Evolutionary conservation across 2,329 filamentous ascomycete species (phyloP), one percentile per base, ranked within the genome.

Genomic region (Neofusicoccum laricinum): DNA sequence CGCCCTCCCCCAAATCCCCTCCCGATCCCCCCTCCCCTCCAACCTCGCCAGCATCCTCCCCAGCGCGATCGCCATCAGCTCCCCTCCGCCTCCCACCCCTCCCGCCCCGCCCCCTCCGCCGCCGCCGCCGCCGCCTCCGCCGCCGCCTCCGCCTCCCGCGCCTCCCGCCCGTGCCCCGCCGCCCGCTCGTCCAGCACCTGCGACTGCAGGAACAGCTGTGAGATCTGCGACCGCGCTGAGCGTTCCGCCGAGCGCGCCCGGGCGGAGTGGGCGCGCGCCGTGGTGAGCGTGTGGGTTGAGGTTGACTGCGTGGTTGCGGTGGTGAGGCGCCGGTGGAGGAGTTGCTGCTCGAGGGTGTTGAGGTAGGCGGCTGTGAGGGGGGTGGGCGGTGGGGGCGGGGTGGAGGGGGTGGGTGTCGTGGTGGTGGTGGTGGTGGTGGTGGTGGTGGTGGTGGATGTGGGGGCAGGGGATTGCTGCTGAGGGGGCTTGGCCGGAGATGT

Each of bases 151-250:
- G 55, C 55, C 11, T 8, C n/a, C 25, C 4, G 40, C 10, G 55
- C 55, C 1, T n/a, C 15, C 8, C 40, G 40, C 25, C 15, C 25
- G 30, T 59, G 25, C 40, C 55, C 55, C 30, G 25, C 25, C 10
- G 41, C 41, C 15, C 55, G 55, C 55, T 59, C 55, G 10, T 59
- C 55, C 25, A 59, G 40, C 25, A 59, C 55, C 17, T 46, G 55
- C 15, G 25, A 19, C 30, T 59, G 55, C 55, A 46, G 8, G 40
- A 46, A 59, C 21, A 59, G 41, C 25, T 4, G 12, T 8, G 40
- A 45, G 8, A 59, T 34, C 40, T 45, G 40, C 25, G 40, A 5
- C 15, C 30, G 41, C 1, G 41, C 25, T 25, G 30, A 25, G 40
- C 40, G 40, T 25, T 59, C 55, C 8, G 55, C 55, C 10, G 21